Percentiles rank a stretch among this genome's conserved stretches.
Evolutionary conservation across 164 flowering plant genomes (phyloP).

Genomic region (Echeveria elegans): DNA sequence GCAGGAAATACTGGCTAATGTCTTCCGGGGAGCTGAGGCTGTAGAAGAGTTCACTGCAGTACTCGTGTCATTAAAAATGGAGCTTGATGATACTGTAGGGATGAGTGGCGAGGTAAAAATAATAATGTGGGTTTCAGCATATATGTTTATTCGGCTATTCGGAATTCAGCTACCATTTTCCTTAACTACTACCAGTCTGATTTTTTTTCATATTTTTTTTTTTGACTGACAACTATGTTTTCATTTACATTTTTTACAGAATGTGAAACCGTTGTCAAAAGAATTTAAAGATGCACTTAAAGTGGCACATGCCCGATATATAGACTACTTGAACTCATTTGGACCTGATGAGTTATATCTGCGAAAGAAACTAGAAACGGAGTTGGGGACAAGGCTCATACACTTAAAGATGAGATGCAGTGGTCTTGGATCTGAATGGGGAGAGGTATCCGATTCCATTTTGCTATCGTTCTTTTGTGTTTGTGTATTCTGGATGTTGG

Average conservation of each 20-base stretch:
- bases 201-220: no score
- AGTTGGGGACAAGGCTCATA: constrained; percentile 81
- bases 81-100: no score
- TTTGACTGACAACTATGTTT: neutral
- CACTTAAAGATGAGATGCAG: constrained; percentile 85
- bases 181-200: no score
- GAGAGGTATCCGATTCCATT: constrained; percentile 49
- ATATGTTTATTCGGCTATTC: neutral
- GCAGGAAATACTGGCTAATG: constrained; percentile 56
- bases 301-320: constrained; percentile 45
- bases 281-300: constrained; percentile 41
- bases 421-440: no score
- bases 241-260: constrained; percentile 28
- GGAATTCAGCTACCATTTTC: neutral
- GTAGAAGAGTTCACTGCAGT: constrained; percentile 65
- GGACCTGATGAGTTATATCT: constrained; percentile 76
- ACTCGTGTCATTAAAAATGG: constrained; percentile 38
- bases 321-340: constrained; percentile 67
- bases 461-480: neutral
- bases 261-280: no score
- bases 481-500: no score
- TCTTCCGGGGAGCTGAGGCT: constrained; percentile 87
- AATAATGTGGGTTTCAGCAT: neutral
- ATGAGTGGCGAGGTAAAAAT: constrained; percentile 96
- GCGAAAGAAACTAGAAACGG: constrained; percentile 81